Evolutionary conservation across 805 yeast genomes (phyloP), one percentile per base, ranked within the genome.

Genomic region (Metschnikowia aberdeeniae): DNA sequence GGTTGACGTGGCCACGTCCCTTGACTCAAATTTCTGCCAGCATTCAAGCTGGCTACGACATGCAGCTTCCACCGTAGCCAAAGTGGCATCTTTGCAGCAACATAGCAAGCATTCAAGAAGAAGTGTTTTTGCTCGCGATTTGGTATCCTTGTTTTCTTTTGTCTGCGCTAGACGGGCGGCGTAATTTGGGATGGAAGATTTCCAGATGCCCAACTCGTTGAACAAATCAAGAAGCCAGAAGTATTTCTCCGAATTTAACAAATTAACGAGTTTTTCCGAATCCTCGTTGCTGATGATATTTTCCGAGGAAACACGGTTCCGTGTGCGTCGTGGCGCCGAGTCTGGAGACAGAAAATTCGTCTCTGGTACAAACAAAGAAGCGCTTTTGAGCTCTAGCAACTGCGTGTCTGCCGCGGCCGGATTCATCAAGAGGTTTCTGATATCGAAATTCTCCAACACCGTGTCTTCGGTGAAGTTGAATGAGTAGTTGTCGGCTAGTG

Each of bases 181-280:
- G 44, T 63, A 66, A 13, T 53, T 50, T 1, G 75, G 75, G 8
- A 70, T 53, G 10, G 64, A 47, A 20, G 61, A 53, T 47, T 67
- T 67, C 75, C 75, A 70, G 12, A 69, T 52, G 35, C 54, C 47
- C 28, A 67, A 46, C n/a, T 66, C 73, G 40, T 70, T 70, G 46
- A 68, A 68, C 24, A 70, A 48, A 51, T 70, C 76, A 17, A 70
- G 53, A 8, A 70, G 36, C 73, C 73, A 68, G 50, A 61, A 63
- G 43, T 66, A 68, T 37, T 60, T 60, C 42, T 68, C 68, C n/a
- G 50, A 47, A 29, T 65, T 67, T n/a, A 68, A 48, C 33, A 67
- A 44, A 13, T 49, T 43, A 10, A 64, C 56, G 32, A 59, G 61
- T 13, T 35, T 34, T 8, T 53, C 50, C 2, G 55, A 52, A 33